Percentiles rank a stretch among this genome's conserved stretches.
Evolutionary conservation across 768 basidiomycete genomes (phyloP).

Genomic region (Nidularia pulvinata): DNA sequence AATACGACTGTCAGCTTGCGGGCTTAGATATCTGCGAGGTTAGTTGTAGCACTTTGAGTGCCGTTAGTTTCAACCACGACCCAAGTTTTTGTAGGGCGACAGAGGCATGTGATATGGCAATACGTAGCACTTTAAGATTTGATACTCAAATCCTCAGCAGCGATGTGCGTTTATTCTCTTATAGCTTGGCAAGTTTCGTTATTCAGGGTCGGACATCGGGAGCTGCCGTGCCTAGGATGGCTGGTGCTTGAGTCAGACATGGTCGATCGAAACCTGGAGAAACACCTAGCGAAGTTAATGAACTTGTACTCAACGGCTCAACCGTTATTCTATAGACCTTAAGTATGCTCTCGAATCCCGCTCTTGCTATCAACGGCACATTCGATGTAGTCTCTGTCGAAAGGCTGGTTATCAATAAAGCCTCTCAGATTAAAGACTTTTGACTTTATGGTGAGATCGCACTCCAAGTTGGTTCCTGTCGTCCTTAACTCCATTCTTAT

Average conservation of each 20-base stretch:
- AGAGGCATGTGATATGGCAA: not conserved
- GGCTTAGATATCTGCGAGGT: not conserved
- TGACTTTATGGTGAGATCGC: constrained; percentile 39
- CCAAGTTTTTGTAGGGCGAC: too few species aligned
- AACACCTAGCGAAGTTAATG: not conserved
- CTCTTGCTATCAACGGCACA: constrained; percentile 25
- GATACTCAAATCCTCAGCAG: not conserved
- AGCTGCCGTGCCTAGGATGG: not conserved
- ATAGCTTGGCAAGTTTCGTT: not conserved
- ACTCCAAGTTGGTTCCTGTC: not conserved
- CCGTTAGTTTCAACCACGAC: too few species aligned
- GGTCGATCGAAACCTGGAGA: not conserved
- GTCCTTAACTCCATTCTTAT: not conserved
- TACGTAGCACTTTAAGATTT: not conserved
- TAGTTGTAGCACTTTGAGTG: not conserved
- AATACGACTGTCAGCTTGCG: not conserved
- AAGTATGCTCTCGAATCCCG: constrained; percentile 48
- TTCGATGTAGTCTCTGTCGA: constrained; percentile 37
- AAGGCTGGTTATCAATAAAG: constrained; percentile 56
- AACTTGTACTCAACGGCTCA: constrained; percentile 19
- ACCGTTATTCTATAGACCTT: constrained; percentile 45
- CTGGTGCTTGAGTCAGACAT: not conserved
- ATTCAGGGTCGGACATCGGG: not conserved
- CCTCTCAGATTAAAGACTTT: constrained; percentile 48
- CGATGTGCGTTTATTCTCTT: not conserved